Conservation (phyloP, 2,329 filamentous ascomycete species). For the Aspergillus sp. region DNA sequence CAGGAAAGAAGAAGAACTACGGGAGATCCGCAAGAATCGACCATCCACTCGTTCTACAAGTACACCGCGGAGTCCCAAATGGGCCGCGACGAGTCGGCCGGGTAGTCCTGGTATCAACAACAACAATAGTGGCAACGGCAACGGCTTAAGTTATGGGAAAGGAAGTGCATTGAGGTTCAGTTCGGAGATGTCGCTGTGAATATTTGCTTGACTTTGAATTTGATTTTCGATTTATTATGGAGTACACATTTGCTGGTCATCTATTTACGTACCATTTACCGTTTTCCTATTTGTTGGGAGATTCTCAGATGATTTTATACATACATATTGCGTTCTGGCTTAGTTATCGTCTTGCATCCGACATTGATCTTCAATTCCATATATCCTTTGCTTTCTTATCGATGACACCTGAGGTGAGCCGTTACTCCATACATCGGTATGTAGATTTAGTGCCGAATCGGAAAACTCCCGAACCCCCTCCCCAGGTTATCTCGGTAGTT, state of each 20-base stretch:
- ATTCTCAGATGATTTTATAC: too few relatives aligned
- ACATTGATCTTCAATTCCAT: too few relatives aligned
- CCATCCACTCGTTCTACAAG: conserved; percentile 38
- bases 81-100: conserved; percentile 30
- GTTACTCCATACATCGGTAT: too few relatives aligned
- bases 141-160: conserved; percentile 21
- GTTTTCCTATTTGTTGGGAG: neutral
- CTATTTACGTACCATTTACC: conserved; percentile 1
- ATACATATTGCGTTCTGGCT: too few relatives aligned
- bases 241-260: neutral
- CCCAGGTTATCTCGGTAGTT: too few relatives aligned
- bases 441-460: too few relatives aligned
- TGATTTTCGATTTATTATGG: neutral
- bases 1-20: conserved; percentile 40
- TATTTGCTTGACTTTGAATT: neutral
- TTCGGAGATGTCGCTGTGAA: conserved; percentile 22
- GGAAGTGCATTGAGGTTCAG: conserved; percentile 35
- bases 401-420: too few relatives aligned
- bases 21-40: conserved; percentile 38
- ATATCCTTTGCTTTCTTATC: too few relatives aligned
- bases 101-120: conserved; percentile 34
- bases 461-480: too few relatives aligned
- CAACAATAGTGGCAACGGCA: conserved; percentile 18
- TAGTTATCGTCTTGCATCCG: too few relatives aligned
- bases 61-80: conserved; percentile 37